phyloP scores from a whole-genome alignment of 768 basidiomycete species.

The Trametes maxima region DNA sequence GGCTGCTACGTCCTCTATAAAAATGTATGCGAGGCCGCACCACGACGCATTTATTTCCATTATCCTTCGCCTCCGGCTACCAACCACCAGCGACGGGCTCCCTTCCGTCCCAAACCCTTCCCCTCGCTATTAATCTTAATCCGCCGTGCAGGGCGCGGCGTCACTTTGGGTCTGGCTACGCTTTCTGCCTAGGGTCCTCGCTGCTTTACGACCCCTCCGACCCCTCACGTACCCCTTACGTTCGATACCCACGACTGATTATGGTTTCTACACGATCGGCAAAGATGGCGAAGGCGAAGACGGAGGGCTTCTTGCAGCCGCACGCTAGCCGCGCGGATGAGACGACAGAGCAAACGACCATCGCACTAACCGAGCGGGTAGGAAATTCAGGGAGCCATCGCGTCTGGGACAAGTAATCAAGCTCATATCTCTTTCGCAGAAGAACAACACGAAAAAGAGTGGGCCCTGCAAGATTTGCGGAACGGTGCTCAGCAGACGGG shows the following conservation, averaged over 20 bases:
- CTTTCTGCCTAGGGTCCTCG: background rate
- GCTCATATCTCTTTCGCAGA: too few relatives aligned
- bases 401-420: too few relatives aligned
- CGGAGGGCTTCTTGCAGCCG: background rate
- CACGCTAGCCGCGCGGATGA: background rate
- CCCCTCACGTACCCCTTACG: background rate
- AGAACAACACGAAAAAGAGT: too few relatives aligned
- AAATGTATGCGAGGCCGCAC: background rate
- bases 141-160: slow-evolving; percentile 18
- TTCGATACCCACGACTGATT: slow-evolving; percentile 2
- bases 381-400: background rate
- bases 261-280: background rate
- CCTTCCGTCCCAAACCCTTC: slow-evolving; percentile 11
- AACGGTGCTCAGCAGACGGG: too few relatives aligned
- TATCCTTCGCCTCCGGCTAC: background rate
- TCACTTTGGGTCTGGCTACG: background rate
- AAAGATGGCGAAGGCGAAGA: background rate
- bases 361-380: background rate
- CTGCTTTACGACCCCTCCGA: background rate
- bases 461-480: too few relatives aligned
- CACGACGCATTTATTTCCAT: background rate
- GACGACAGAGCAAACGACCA: background rate
- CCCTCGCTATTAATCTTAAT: slow-evolving; percentile 16
- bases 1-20: slow-evolving; percentile 2
- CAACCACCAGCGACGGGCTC: slow-evolving; percentile 6